Base-by-base conservation (phyloP, 305 asterid genomes). In the Fraxinus ornus region DNA sequence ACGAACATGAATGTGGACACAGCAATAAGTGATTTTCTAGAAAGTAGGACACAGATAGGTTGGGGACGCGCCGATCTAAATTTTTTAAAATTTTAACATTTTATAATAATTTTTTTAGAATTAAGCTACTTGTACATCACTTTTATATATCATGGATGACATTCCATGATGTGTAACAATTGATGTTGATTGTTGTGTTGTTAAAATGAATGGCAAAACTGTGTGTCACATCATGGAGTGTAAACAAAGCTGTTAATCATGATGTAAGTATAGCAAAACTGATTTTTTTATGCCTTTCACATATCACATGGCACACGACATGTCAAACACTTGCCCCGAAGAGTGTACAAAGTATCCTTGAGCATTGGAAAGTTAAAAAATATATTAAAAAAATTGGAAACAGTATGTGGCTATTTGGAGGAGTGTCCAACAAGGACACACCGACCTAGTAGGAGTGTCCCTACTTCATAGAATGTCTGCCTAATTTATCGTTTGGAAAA, bases 391-490 rank as follows among this genome's bases (percentile, higher is more conserved):
- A 44, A 44, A 41, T 41, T 10, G 55, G 55, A 44, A 12, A 10
- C 55, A 3, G 55, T 44, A 44, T 10, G 55, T 44, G 55, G 55
- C 55, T 44, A 44, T 44, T 44, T 10, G n/a, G n/a, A 44, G 55
- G 55, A 44, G 55, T 12, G 44, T 37, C 44, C 37, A 7, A 37
- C 32, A 37, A 2, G 49, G 15, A 4, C 57, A 47, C 57, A 15
- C 19, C 19, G 2, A 15, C 57, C 57, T 47, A 13, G 2, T 15
- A 47, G 57, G 19, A 47, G 19, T 47, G 57, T 73, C 99, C 98
- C 97, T 95, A 91, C 78, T 85, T 55, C 2, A 83, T 6, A 81
- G 81, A n/a, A 81, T 75, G 57, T 66, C 70, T 41, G 66, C 79
- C 60, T 55, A 64, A 47, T 12, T 37, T 28, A 37, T 68, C 19